phyloP scores from a whole-genome alignment of 441 rosid genomes.

The Pelargonium citronellum region DNA sequence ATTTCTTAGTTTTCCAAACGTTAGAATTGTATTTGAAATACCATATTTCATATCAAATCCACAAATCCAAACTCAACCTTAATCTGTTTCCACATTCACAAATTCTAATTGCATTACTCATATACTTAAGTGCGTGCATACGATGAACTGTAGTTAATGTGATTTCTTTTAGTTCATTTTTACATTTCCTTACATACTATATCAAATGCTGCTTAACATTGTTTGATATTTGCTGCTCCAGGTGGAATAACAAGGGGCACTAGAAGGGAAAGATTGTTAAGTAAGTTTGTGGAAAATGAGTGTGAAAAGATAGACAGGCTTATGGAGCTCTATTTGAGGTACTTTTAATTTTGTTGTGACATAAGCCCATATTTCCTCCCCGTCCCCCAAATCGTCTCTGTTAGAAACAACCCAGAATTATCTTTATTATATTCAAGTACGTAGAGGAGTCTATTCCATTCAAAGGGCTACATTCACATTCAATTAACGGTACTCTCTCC shows the following conservation, averaged over 20 bases:
- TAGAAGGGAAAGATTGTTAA: slow-evolving; percentile 79
- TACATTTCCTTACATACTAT: background rate
- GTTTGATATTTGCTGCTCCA: slow-evolving; percentile 26
- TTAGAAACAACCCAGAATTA: background rate
- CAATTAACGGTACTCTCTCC: slow-evolving; percentile 14
- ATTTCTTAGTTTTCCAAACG: too few species aligned
- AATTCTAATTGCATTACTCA: background rate
- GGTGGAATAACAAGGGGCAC: slow-evolving; percentile 90
- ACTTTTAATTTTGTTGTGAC: slow-evolving; percentile 1
- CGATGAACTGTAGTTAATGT: background rate
- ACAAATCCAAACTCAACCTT: too few species aligned
- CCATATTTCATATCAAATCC: too few species aligned
- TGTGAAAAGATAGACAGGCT: slow-evolving; percentile 94
- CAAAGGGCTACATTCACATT: background rate
- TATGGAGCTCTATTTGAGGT: slow-evolving; percentile 88
- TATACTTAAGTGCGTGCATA: background rate
- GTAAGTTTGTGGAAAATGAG: slow-evolving; percentile 88
- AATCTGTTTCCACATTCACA: too few species aligned
- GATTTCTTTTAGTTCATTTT: background rate
- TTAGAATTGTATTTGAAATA: too few species aligned
- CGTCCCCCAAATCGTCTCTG: background rate
- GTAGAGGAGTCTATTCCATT: slow-evolving; percentile 5
- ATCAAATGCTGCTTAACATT: background rate
- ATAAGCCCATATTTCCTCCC: background rate
- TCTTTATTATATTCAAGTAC: background rate